A percentile compares a stretch with the other conserved stretches of the same genome.
phyloP scores from a whole-genome alignment of 306 rosid species.

The Phaseolus lunatus region DNA sequence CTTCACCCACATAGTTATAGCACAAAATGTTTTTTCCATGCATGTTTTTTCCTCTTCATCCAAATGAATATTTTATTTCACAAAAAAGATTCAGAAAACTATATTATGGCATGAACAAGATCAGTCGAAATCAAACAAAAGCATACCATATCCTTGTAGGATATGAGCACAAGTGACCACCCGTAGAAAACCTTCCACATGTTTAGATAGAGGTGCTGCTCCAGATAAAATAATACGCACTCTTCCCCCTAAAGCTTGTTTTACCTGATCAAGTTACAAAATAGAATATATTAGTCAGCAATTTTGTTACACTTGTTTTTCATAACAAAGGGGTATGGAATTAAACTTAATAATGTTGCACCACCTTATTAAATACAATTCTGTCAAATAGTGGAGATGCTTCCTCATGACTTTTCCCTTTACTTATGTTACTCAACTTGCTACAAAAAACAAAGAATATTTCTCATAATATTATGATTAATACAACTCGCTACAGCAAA shows the following conservation, averaged over 20 bases:
- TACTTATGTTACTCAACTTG: conserved; percentile 67
- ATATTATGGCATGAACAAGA: neutral
- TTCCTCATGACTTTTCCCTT: conserved; percentile 56
- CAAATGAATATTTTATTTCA: neutral
- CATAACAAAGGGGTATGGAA: neutral
- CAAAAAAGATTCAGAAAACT: neutral
- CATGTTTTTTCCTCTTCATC: neutral
- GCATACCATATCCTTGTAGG: conserved; percentile 92
- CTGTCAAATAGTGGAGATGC: conserved; percentile 84
- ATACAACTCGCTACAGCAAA: conserved; percentile 70
- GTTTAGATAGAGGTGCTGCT: conserved; percentile 85
- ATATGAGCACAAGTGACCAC: conserved; percentile 87
- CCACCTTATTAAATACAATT: conserved; percentile 83
- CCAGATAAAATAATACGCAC: conserved; percentile 88
- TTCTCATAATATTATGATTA: conserved; percentile 23
- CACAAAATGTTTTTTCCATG: neutral
- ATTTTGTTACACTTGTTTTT: conserved; percentile 17
- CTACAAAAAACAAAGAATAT: conserved; percentile 50
- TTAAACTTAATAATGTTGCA: conserved; percentile 24
- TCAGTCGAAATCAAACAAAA: neutral
- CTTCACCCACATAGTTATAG: neutral
- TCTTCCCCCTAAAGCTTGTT: conserved; percentile 80
- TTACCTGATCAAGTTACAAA: conserved; percentile 63
- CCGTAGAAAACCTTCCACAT: conserved; percentile 80
- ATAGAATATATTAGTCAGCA: conserved; percentile 16